Percentiles rank a stretch among this genome's conserved stretches.
Evolutionary conservation across 2,329 filamentous ascomycete genomes (phyloP).

Genomic region (Cladosporium velox): DNA sequence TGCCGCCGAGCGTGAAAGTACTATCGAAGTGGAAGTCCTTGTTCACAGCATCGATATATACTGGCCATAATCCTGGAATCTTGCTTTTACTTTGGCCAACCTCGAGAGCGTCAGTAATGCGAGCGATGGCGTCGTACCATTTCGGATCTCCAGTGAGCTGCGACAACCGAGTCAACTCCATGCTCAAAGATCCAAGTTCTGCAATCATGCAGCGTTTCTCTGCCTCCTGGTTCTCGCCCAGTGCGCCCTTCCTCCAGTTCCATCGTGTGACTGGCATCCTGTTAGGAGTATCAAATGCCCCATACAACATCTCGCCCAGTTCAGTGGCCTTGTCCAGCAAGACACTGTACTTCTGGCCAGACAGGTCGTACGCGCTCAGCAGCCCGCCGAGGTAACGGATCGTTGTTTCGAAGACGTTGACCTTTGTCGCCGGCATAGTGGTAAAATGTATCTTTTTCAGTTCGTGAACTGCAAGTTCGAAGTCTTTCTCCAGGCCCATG

Average conservation of each 20-base stretch:
- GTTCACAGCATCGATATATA: conserved; percentile 51
- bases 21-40: conserved; percentile 36
- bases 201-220: conserved; percentile 45
- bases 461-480: conserved; percentile 62
- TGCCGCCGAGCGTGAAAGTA: conserved; percentile 37
- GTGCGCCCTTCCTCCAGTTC: conserved; percentile 50
- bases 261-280: conserved; percentile 65
- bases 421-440: conserved; percentile 49
- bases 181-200: conserved; percentile 59
- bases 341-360: conserved; percentile 51
- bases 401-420: conserved; percentile 71
- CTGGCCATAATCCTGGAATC: conserved; percentile 65
- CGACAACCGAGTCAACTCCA: conserved; percentile 66
- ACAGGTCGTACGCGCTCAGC: conserved; percentile 69
- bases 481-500: conserved; percentile 67
- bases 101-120: conserved; percentile 60
- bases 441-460: conserved; percentile 64
- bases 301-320: conserved; percentile 65
- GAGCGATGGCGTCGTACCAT: conserved; percentile 63
- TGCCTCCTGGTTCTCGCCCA: conserved; percentile 34
- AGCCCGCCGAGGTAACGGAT: conserved; percentile 72
- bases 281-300: conserved; percentile 68
- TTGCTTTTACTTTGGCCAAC: conserved; percentile 55
- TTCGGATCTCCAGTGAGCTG: conserved; percentile 62
- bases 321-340: conserved; percentile 64